A percentile compares a stretch with the other conserved stretches of the same genome.
Conservation (phyloP, 2,329 filamentous ascomycete genomes). For the Periconia macrospinosa region DNA sequence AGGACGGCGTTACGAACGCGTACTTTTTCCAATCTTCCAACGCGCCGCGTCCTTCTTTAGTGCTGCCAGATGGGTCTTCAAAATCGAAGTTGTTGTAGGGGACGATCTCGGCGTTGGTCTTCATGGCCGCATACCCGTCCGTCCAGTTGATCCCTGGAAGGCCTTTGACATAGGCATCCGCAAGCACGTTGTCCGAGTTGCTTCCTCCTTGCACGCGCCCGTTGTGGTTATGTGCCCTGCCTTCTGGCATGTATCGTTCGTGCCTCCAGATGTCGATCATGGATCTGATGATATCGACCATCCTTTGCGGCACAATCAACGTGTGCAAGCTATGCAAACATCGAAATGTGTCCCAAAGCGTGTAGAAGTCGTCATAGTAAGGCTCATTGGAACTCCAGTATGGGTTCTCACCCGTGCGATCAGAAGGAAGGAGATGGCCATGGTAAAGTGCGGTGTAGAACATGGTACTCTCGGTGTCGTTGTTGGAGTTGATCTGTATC, state of each 20-base stretch:
- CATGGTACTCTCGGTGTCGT: constrained; percentile 8
- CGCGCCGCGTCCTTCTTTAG: constrained; percentile 26
- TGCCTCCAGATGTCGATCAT: constrained; percentile 21
- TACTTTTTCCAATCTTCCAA: constrained; percentile 30
- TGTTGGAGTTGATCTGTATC: constrained; percentile 33
- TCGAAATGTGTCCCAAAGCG: constrained; percentile 13
- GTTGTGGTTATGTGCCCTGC: constrained; percentile 37
- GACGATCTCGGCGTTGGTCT: constrained; percentile 36
- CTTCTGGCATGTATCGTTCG: constrained; percentile 41
- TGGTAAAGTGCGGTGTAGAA: constrained; percentile 43
- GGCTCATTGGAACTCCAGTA: constrained; percentile 31
- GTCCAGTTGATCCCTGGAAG: constrained; percentile 67
- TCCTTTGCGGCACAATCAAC: constrained; percentile 11
- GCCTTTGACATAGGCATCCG: constrained; percentile 71
- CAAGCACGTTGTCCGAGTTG: constrained; percentile 52
- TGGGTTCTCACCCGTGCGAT: constrained; percentile 31
- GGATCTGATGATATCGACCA: constrained; percentile 12
- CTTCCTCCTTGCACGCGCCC: constrained; percentile 38
- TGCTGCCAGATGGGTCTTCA: constrained; percentile 24
- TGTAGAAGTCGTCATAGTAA: constrained; percentile 41
- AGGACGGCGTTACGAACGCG: constrained; percentile 40
- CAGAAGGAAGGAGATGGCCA: constrained; percentile 42
- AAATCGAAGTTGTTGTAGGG: constrained; percentile 32
- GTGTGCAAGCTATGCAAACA: constrained; percentile 14
- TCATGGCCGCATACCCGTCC: constrained; percentile 66